Conservation (phyloP, 352 stramenopile genomes). For the Pythium scleroteichum region DNA sequence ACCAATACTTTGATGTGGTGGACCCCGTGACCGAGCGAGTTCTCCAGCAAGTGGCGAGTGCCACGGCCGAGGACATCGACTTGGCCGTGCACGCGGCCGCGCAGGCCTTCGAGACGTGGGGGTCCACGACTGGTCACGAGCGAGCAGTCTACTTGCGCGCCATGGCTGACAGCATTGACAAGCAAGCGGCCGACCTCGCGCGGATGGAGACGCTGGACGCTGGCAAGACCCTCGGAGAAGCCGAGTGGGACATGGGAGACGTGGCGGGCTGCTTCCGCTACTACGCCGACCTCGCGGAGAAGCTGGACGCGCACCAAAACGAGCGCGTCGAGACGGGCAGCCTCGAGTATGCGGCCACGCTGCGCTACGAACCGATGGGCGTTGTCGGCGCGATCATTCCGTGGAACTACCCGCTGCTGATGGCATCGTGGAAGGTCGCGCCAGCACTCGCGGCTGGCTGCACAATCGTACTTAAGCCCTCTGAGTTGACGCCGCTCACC, state of each 20-base stretch:
- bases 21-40: conserved; percentile 55
- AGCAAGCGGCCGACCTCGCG: conserved; percentile 39
- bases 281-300: conserved; percentile 54
- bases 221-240: conserved; percentile 63
- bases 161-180: conserved; percentile 46
- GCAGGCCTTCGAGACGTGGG: conserved; percentile 47
- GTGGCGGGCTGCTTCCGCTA: conserved; percentile 62
- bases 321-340: conserved; percentile 44
- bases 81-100: conserved; percentile 48
- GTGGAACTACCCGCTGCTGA: conserved; percentile 65
- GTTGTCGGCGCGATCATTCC: conserved; percentile 70
- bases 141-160: conserved; percentile 53
- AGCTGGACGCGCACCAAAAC: conserved; percentile 51
- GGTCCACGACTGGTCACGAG: conserved; percentile 43
- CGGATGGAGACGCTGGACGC: conserved; percentile 67
- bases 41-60: conserved; percentile 50
- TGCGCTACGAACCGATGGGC: conserved; percentile 71
- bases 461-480: conserved; percentile 93
- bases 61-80: conserved; percentile 47
- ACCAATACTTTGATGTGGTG: conserved; percentile 59
- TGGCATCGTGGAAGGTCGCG: conserved; percentile 77
- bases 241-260: conserved; percentile 74
- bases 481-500: conserved; percentile 92
- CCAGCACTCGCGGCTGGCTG: conserved; percentile 92
- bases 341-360: conserved; percentile 46